Evolutionary conservation across 257 asterid species (phyloP).

Genomic region (Mitragyna speciosa): DNA sequence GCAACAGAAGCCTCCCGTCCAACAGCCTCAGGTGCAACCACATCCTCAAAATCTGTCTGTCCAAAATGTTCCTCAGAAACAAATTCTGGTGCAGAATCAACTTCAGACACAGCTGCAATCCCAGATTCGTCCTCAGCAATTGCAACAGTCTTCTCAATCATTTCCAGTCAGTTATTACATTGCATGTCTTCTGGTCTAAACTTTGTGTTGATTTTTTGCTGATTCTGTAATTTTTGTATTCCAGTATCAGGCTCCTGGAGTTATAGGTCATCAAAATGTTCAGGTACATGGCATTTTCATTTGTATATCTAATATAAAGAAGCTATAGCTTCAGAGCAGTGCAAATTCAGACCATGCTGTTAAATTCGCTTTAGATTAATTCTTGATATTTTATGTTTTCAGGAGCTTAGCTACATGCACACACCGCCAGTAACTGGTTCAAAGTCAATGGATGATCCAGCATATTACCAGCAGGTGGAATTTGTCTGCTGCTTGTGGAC

Average conservation of each 20-base stretch:
- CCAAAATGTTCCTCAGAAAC: slow-evolving; percentile 60
- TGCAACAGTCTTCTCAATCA: slow-evolving; percentile 63
- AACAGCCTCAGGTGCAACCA: slow-evolving; percentile 50
- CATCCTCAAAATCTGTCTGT: slow-evolving; percentile 46
- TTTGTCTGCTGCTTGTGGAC: neutral
- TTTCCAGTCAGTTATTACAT: slow-evolving; percentile 43
- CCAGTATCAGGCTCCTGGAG: slow-evolving; percentile 66
- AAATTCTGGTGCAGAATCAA: slow-evolving; percentile 54
- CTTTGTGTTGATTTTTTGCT: slow-evolving; percentile 18
- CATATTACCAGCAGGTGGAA: slow-evolving; percentile 67
- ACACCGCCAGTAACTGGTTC: slow-evolving; percentile 42
- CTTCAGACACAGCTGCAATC: slow-evolving; percentile 47
- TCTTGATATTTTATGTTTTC: slow-evolving; percentile 14
- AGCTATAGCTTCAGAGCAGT: neutral
- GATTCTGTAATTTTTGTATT: slow-evolving; percentile 26
- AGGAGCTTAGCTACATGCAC: slow-evolving; percentile 59
- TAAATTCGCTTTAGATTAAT: neutral
- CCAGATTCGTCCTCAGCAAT: slow-evolving; percentile 45
- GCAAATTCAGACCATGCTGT: neutral
- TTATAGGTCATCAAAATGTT: slow-evolving; percentile 46
- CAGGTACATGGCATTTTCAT: slow-evolving; percentile 41
- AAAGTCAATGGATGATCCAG: slow-evolving; percentile 40
- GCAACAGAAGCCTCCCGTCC: slow-evolving; percentile 52
- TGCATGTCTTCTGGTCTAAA: neutral
- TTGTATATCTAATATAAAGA: neutral